Base-by-base conservation (phyloP, 192 early-diverging fungal genomes). In the Coemansia sp. region DNA sequence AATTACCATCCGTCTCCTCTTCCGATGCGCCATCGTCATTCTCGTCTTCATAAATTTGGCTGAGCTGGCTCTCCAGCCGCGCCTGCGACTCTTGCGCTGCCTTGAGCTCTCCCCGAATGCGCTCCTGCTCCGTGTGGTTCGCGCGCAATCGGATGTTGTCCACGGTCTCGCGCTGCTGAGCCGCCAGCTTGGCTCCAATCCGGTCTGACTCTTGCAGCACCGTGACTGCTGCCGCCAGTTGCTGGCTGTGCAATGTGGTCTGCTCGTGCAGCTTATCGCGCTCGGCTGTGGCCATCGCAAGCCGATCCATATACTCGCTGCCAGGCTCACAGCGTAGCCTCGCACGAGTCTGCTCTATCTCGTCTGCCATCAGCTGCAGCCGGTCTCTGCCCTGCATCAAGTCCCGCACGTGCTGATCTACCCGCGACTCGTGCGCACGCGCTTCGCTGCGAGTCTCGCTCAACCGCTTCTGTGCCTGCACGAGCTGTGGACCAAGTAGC, bases 181-280 rank as follows among this genome's bases (percentile, higher is more conserved):
- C 57, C 3, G 61, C 69, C 8, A 84, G 69, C 61, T 71, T 69
- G 6, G 68, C 75, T 8, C 81, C 75, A 4, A 75, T 51, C 25
- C 77, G 61, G 53, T 80, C 77, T 0, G 85, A 70, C 37, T 75
- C 72, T 25, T 83, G 65, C 54, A 88, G 52, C 49, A 84, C 69
- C 3, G 83, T 71, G 17, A 75, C 77, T 45, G 85, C 68, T 0
- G 47, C 59, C 14, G 82, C 70, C 60, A 86, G 67, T 50, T 85
- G 57, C 4, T 59, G 59, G 19, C 56, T 57, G 22, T 77, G 37
- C 14, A 65, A 67, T 3, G 43, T 59, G 31, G 84, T 71, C 19
- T 82, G 57, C 7, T 23, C 59, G 25, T 89, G 73, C 3, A 87
- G 38, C 4, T 73, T 58, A 10, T 68, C 56, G 27, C 70, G 77